These are phyloP conservation scores for Trebouxia sp. DNA, from an alignment of 139 green algal species.

Conservation along the genomic window DNA sequence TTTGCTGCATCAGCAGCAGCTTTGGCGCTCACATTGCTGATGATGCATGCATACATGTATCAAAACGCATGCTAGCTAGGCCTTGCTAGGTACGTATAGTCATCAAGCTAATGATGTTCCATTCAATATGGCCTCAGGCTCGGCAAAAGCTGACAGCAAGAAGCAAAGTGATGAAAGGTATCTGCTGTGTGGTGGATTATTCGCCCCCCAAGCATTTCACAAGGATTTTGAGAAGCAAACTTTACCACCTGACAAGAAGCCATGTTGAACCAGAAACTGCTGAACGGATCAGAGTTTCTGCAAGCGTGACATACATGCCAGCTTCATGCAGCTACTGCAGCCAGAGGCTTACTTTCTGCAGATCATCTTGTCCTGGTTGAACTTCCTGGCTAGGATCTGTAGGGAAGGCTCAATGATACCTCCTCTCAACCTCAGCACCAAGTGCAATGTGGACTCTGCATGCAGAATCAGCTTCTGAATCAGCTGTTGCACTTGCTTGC, in stretches of 20 bases:
- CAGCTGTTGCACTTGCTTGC: neutral
- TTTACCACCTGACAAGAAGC: conserved; percentile 28
- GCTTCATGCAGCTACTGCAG: neutral
- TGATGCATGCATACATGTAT: neutral
- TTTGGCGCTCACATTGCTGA: neutral
- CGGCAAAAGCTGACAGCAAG: neutral
- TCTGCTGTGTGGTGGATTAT: conserved; percentile 20
- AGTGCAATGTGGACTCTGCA: conserved; percentile 96
- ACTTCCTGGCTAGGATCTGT: conserved; percentile 96
- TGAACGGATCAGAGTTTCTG: neutral
- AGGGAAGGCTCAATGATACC: conserved; percentile 99
- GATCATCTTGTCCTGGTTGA: conserved; percentile 99
- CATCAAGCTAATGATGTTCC: neutral
- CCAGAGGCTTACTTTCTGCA: conserved; percentile 94
- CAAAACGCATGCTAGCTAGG: neutral
- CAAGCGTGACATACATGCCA: too few species aligned
- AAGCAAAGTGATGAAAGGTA: conserved; percentile 23
- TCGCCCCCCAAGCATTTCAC: conserved; percentile 12
- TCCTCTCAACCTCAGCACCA: conserved; percentile 96
- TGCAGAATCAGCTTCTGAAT: neutral
- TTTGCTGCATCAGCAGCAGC: too few species aligned
- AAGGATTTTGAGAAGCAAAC: conserved; percentile 16
- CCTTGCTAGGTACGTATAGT: neutral
- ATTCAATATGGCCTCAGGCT: conserved; percentile 30
- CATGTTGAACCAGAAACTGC: too few species aligned